phyloP scores from a whole-genome alignment of 345 rosid species.

The Angophora floribunda region DNA sequence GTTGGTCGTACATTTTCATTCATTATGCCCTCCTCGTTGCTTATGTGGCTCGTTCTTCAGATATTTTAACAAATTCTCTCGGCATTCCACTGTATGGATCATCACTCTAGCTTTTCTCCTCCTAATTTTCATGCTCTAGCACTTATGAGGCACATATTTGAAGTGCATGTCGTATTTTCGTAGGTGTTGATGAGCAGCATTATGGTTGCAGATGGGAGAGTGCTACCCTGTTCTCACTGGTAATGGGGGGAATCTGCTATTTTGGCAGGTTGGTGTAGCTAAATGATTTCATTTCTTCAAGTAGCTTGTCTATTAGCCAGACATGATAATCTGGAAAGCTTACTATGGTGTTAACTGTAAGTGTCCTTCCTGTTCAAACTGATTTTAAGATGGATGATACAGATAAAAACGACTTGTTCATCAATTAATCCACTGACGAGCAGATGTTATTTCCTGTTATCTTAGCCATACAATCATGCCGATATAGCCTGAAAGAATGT shows the following conservation, averaged over 20 bases:
- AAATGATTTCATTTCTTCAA: not conserved
- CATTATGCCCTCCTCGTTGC: conserved; percentile 90
- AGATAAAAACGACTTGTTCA: not conserved
- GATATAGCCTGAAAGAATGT: not conserved
- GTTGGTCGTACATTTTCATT: conserved; percentile 89
- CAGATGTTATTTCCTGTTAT: not conserved
- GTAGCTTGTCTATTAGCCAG: not conserved
- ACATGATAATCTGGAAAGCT: not conserved
- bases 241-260: conserved; percentile 78
- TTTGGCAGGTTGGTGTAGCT: conserved; percentile 61
- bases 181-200: conserved; percentile 20
- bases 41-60: conserved; percentile 94
- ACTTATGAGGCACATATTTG: not conserved
- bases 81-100: conserved; percentile 68
- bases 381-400: not conserved
- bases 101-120: not conserved
- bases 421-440: not conserved
- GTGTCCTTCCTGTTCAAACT: not conserved
- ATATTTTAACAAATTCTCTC: conserved; percentile 59
- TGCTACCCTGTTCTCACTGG: conserved; percentile 60
- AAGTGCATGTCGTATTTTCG: not conserved
- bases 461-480: not conserved
- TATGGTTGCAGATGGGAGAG: conserved; percentile 90
- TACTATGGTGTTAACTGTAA: not conserved
- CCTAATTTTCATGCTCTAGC: not conserved